Percentiles rank a stretch among this genome's conserved stretches.
phyloP scores from a whole-genome alignment of 2,329 filamentous ascomycete genomes.

The Waltergamsia citrina region DNA sequence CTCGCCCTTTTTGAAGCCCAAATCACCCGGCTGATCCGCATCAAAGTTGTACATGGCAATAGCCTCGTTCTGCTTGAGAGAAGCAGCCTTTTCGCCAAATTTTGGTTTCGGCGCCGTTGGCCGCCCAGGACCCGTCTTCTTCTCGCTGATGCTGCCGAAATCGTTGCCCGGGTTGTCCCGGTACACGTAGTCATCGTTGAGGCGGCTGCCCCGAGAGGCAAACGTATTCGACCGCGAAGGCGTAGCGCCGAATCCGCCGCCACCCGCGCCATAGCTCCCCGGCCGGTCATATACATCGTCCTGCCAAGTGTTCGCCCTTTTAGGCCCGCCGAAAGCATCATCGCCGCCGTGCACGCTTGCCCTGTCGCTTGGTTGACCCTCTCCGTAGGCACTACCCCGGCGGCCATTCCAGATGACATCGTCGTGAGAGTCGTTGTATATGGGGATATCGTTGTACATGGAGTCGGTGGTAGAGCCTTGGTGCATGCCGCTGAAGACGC shows the following conservation, averaged over 20 bases:
- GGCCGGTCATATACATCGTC: constrained; percentile 65
- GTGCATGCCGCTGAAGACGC: constrained; percentile 66
- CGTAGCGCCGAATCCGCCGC: constrained; percentile 23
- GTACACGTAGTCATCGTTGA: constrained; percentile 42
- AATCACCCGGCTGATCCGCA: constrained; percentile 81
- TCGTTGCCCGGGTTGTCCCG: constrained; percentile 29
- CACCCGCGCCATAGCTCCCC: constrained; percentile 2
- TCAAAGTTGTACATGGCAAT: constrained; percentile 92
- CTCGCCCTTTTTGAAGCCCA: constrained; percentile 96
- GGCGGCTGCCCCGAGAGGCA: constrained; percentile 25
- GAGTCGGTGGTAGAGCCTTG: constrained; percentile 37
- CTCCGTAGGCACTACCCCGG: constrained; percentile 57
- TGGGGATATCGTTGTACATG: constrained; percentile 90
- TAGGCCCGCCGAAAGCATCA: constrained; percentile 46
- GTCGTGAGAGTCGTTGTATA: constrained; percentile 78
- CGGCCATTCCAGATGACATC: constrained; percentile 77
- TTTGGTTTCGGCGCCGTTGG: constrained; percentile 86
- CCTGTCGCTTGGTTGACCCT: constrained; percentile 14
- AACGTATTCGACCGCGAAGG: constrained; percentile 44
- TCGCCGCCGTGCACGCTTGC: constrained; percentile 29
- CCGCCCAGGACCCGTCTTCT: constrained; percentile 55
- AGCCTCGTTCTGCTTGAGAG: constrained; percentile 66
- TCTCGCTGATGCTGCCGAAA: constrained; percentile 14
- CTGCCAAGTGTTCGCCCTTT: constrained; percentile 62
- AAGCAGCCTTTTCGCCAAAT: constrained; percentile 51